Evolutionary conservation across 306 rosid genomes (phyloP).

Genomic region (Trifolium dubium): DNA sequence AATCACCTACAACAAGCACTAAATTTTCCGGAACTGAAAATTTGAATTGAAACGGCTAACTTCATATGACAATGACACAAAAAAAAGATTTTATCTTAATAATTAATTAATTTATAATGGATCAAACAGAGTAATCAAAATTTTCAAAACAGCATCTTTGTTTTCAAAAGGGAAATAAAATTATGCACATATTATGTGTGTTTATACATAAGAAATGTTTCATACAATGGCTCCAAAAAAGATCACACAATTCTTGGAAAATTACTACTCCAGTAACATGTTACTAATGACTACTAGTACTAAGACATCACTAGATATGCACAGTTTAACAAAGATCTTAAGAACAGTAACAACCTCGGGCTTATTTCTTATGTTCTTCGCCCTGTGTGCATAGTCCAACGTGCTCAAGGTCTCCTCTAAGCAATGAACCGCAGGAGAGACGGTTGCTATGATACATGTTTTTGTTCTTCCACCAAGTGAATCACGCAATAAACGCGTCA

Average conservation of each 20-base stretch:
- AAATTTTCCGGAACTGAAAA: neutral
- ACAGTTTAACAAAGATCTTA: neutral
- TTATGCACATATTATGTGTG: neutral
- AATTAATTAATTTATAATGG: neutral
- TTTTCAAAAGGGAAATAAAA: neutral
- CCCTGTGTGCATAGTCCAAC: conserved; percentile 94
- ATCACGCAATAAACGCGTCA: conserved; percentile 94
- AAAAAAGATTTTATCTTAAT: conserved; percentile 2
- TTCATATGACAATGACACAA: neutral
- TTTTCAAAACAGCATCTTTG: neutral
- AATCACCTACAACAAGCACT: conserved; percentile 10
- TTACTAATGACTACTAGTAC: neutral
- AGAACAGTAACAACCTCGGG: conserved; percentile 75
- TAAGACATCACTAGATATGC: neutral
- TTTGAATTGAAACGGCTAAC: neutral
- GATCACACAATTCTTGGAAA: neutral
- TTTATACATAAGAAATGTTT: neutral
- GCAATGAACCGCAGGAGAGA: conserved; percentile 98
- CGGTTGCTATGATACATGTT: conserved; percentile 98
- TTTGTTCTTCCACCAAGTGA: conserved; percentile 99
- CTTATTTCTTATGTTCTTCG: conserved; percentile 86
- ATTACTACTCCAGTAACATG: neutral
- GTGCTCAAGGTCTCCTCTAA: conserved; percentile 95
- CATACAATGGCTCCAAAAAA: neutral
- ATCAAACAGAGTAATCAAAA: neutral